Evolutionary conservation across 2,329 filamentous ascomycete species (phyloP).

Genomic region (Stagonosporopsis vannaccii): DNA sequence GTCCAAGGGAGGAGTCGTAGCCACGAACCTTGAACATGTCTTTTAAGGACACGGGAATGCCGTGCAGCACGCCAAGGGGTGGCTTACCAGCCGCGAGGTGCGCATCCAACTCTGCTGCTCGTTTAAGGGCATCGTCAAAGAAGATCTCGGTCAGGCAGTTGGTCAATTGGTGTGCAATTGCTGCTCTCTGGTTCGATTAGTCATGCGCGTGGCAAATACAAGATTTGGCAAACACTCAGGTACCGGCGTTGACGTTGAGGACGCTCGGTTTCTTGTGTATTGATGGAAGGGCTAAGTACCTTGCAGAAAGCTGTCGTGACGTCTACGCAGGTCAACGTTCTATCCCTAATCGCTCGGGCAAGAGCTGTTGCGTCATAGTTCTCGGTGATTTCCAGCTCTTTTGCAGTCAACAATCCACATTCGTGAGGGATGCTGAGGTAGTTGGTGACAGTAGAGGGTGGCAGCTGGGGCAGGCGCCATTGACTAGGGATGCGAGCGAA

Average conservation of each 20-base stretch:
- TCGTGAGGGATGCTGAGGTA: conserved; percentile 58
- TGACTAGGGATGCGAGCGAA: conserved; percentile 51
- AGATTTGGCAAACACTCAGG: neutral
- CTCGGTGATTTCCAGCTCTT: conserved; percentile 65
- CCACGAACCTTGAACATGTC: conserved; percentile 59
- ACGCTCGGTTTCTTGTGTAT: neutral
- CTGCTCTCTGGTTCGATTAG: conserved; percentile 47
- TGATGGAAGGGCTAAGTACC: conserved; percentile 23
- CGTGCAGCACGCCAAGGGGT: conserved; percentile 56
- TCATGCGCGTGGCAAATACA: neutral
- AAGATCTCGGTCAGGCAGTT: conserved; percentile 53
- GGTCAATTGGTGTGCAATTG: conserved; percentile 56
- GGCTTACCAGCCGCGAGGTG: conserved; percentile 49
- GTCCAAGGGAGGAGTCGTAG: conserved; percentile 53
- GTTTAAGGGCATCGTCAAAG: conserved; percentile 44
- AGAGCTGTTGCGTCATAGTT: conserved; percentile 56
- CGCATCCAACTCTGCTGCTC: conserved; percentile 49
- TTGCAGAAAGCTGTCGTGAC: conserved; percentile 56
- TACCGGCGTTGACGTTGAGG: neutral
- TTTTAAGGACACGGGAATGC: conserved; percentile 57
- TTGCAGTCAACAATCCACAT: conserved; percentile 59
- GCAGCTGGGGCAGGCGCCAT: conserved; percentile 50
- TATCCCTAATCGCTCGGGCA: conserved; percentile 45
- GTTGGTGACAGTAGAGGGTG: conserved; percentile 33
- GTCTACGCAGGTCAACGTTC: conserved; percentile 47